phyloP scores from a whole-genome alignment of 805 yeast genomes.

The Cyberlindnera nakhonratchasimensis region DNA sequence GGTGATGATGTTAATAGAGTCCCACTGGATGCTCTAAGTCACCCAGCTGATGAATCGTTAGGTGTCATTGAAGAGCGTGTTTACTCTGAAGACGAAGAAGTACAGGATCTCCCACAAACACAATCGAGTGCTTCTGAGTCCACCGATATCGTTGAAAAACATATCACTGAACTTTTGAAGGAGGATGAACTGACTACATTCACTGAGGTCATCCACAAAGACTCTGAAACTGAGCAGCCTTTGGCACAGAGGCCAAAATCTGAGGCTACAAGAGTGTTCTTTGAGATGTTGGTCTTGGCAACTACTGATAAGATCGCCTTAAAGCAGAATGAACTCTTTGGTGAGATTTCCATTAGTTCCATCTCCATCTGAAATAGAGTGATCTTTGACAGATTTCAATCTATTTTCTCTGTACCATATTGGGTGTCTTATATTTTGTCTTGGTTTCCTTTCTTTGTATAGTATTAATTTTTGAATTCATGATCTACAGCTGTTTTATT shows the following conservation, averaged over 20 bases:
- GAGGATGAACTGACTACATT: constrained; percentile 27
- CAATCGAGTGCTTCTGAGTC: constrained; percentile 40
- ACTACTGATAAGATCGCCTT: constrained; percentile 67
- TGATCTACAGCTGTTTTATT: background rate
- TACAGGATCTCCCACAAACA: constrained; percentile 14
- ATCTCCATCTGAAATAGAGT: background rate
- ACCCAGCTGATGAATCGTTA: constrained; percentile 6
- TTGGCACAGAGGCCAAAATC: constrained; percentile 40
- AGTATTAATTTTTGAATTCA: background rate
- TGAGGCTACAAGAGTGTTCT: constrained; percentile 72
- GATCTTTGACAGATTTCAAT: background rate
- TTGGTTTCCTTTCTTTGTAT: background rate
- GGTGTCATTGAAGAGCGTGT: constrained; percentile 17
- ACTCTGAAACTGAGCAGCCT: constrained; percentile 22
- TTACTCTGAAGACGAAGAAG: constrained; percentile 23
- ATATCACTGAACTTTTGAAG: constrained; percentile 6
- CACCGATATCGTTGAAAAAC: constrained; percentile 43
- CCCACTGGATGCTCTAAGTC: constrained; percentile 9
- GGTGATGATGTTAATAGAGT: constrained; percentile 23
- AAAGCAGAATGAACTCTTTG: constrained; percentile 58
- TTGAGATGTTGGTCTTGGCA: constrained; percentile 79
- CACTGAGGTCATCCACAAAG: constrained; percentile 37
- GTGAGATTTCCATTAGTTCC: constrained; percentile 39
- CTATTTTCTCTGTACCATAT: no score
- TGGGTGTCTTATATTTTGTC: background rate